Conservation (phyloP, 2,329 filamentous ascomycete genomes). For the Helotiales sp. region DNA sequence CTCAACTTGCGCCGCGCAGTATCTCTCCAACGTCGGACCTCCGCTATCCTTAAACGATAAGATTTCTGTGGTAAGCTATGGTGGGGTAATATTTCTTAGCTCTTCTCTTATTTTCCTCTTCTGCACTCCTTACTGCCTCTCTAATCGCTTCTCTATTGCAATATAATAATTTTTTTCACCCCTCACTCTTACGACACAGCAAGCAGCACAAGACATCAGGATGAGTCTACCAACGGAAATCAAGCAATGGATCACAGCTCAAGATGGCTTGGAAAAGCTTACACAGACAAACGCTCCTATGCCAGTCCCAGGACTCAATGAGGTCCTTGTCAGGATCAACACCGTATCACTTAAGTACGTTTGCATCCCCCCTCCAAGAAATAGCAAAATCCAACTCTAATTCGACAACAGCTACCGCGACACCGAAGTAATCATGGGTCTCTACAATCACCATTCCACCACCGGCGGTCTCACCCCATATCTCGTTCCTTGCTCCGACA, state of each 20-base stretch:
- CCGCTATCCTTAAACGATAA: constrained; percentile 8
- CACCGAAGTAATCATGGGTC: constrained; percentile 48
- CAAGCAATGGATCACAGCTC: constrained; percentile 54
- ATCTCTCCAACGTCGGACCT: neutral
- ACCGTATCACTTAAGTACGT: constrained; percentile 32
- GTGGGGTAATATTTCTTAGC: constrained; percentile 5
- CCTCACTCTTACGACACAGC: neutral
- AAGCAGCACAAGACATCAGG: neutral
- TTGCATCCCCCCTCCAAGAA: too few relatives aligned
- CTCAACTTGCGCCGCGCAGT: neutral
- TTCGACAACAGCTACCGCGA: too few relatives aligned
- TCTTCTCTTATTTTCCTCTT: neutral
- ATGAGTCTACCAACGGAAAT: constrained; percentile 28
- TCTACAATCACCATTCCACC: constrained; percentile 65
- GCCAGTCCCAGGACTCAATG: constrained; percentile 48
- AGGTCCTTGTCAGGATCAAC: constrained; percentile 39
- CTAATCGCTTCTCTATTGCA: neutral
- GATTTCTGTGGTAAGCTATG: constrained; percentile 3
- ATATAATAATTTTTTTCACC: neutral
- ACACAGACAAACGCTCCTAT: constrained; percentile 44
- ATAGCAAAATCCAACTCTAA: too few relatives aligned
- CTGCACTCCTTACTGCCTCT: neutral
- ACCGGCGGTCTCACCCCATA: constrained; percentile 37
- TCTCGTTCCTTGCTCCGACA: constrained; percentile 66
- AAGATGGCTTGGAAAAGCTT: constrained; percentile 58